These are phyloP conservation scores for Pulicaria dysenterica DNA, from an alignment of 129 eudicot genomes.

Conservation along the genomic window DNA sequence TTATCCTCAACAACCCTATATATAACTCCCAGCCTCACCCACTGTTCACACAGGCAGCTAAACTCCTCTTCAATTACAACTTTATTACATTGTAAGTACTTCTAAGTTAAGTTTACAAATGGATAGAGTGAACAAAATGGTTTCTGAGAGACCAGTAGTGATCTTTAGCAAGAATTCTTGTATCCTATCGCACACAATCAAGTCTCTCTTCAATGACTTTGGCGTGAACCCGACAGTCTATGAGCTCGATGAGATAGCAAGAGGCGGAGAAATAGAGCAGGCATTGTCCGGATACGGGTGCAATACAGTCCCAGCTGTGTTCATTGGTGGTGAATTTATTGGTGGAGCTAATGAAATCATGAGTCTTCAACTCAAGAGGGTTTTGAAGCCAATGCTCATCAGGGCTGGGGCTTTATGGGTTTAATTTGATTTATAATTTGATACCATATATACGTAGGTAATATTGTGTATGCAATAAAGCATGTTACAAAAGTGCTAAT, in stretches of 20 bases:
- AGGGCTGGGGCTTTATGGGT: slow-evolving; percentile 81
- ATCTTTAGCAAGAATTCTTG: slow-evolving; percentile 78
- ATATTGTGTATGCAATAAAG: slow-evolving; percentile 14
- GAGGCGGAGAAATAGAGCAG: slow-evolving; percentile 69
- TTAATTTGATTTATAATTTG: slow-evolving; percentile 27
- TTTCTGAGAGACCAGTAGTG: slow-evolving; percentile 75
- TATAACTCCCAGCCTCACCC: slow-evolving; percentile 15
- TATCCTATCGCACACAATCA: slow-evolving; percentile 67
- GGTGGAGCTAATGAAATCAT: slow-evolving; percentile 82
- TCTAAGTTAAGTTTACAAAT: slow-evolving; percentile 26
- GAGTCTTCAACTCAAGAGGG: slow-evolving; percentile 68
- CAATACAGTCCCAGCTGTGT: slow-evolving; percentile 67
- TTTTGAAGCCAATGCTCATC: slow-evolving; percentile 60
- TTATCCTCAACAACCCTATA: neutral
- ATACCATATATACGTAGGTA: neutral
- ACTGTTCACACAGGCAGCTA: neutral
- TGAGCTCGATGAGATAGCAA: slow-evolving; percentile 70
- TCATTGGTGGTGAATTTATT: slow-evolving; percentile 72
- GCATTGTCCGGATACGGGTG: slow-evolving; percentile 54
- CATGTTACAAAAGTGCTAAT: slow-evolving; percentile 17
- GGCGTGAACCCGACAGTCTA: slow-evolving; percentile 72
- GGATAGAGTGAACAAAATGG: slow-evolving; percentile 70
- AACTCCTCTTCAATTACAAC: neutral
- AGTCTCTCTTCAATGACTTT: slow-evolving; percentile 54
- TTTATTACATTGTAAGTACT: neutral